Conservation (phyloP, 2,329 filamentous ascomycete genomes). For the Aspergillus japonicus region DNA sequence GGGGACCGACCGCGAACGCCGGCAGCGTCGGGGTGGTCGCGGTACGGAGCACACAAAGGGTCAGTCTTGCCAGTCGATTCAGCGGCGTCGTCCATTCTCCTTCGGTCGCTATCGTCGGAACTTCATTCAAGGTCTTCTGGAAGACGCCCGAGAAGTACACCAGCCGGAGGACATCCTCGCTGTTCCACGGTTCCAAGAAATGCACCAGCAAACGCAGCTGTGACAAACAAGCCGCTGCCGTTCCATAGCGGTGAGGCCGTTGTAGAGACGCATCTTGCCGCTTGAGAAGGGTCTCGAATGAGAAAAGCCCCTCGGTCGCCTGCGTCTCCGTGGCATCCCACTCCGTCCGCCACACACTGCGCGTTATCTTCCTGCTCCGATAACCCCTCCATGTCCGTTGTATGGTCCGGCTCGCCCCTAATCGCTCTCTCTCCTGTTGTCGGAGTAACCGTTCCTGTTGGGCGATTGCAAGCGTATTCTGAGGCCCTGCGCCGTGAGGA, state of each 20-base stretch:
- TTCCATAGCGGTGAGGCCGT: constrained; percentile 38
- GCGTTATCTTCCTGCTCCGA: constrained; percentile 58
- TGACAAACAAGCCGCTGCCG: constrained; percentile 42
- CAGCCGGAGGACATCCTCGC: constrained; percentile 41
- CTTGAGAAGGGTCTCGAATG: constrained; percentile 37
- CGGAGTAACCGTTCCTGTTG: constrained; percentile 80
- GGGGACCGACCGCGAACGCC: constrained; percentile 27
- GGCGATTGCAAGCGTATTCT: constrained; percentile 77
- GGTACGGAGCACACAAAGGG: constrained; percentile 35
- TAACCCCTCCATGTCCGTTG: constrained; percentile 84
- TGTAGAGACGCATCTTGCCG: constrained; percentile 49
- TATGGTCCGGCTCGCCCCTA: constrained; percentile 70
- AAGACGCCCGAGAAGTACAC: constrained; percentile 46
- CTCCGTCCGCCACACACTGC: constrained; percentile 55
- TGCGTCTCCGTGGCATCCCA: constrained; percentile 62
- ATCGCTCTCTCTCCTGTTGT: constrained; percentile 74
- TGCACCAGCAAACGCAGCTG: constrained; percentile 67
- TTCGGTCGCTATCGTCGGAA: constrained; percentile 38
- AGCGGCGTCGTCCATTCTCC: constrained; percentile 43
- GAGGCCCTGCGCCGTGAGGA: constrained; percentile 60
- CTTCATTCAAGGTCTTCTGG: constrained; percentile 38
- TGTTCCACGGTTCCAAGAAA: constrained; percentile 57
- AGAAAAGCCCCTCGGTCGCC: constrained; percentile 31
- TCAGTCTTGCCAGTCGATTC: constrained; percentile 37
- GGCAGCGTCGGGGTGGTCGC: constrained; percentile 22